Base-by-base conservation (phyloP, 1,139 yeast species). In the Yamadazyma aaseri region DNA sequence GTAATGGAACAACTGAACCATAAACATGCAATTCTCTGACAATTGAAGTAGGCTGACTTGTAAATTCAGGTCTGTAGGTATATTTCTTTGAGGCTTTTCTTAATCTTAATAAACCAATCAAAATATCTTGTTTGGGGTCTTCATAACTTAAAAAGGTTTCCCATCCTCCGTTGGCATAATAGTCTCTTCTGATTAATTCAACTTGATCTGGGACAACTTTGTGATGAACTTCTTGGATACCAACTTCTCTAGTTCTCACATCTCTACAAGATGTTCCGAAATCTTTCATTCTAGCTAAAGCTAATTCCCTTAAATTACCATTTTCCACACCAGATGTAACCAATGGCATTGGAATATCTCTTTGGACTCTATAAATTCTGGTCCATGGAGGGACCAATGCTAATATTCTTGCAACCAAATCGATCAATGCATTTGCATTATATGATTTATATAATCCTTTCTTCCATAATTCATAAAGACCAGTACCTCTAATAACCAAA, bases 381-480 rank as follows among this genome's bases (percentile, higher is more conserved):
- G 99, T 92, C 99, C 99, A 92, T 6, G 99, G 99, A 20, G 99
- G 98, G 4, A 92, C 97, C 44, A 92, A 68, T 0, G 97, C 97
- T 67, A 92, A 67, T 36, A 92, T 92, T 51, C 97, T 77, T 0
- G 98, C 98, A 31, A 92, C 97, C 42, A 92, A 69, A 57, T 92
- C 99, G 33, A 92, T 86, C 51, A 92, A 72, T 5, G 94, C 96
- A 54, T 89, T 87, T 23, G 98, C 97, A 53, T 90, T 87, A 60
- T 92, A 92, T 2, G 96, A 87, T 61, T 86, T 86, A 65, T 92
- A 92, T 41, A 89, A 73, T 1, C 98, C 98, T 35, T 87, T 86
- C 56, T 92, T 92, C 99, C 99, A 92, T 38, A 92, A 73, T 63
- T 92, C 99, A 56, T 92, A 92, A 35, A 92, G 65, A 17, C 99